phyloP scores from a whole-genome alignment of 2,329 filamentous ascomycete species.

The Aspergillus puulaauensis region DNA sequence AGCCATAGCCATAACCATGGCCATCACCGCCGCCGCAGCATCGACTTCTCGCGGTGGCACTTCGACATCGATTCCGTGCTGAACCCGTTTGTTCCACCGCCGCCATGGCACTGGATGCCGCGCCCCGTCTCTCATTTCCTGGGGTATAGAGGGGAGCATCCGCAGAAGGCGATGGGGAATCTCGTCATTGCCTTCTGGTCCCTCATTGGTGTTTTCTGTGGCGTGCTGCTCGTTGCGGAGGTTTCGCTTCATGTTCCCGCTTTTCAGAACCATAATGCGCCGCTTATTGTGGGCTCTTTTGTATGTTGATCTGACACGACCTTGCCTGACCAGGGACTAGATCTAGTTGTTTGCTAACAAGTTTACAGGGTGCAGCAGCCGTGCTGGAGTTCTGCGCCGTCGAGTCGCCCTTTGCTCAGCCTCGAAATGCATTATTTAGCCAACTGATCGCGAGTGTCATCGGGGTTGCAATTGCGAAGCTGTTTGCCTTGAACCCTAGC shows the following conservation, averaged over 20 bases:
- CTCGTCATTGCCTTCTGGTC: conserved; percentile 62
- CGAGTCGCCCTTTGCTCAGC: conserved; percentile 70
- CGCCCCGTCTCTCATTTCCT: conserved; percentile 66
- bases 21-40: conserved; percentile 3
- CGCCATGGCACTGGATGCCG: conserved; percentile 65
- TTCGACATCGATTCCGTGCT: conserved; percentile 77
- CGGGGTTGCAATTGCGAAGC: conserved; percentile 63
- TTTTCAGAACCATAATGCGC: conserved; percentile 54
- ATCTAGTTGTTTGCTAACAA: conserved; percentile 4
- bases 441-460: conserved; percentile 63
- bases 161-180: conserved; percentile 52
- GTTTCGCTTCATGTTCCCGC: conserved; percentile 56
- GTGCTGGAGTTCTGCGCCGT: conserved; percentile 74
- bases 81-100: conserved; percentile 67
- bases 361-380: conserved; percentile 66
- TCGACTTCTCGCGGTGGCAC: conserved; percentile 40
- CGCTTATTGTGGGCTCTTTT: conserved; percentile 68
- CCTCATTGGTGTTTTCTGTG: conserved; percentile 63
- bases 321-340: not conserved
- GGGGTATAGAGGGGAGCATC: conserved; percentile 53
- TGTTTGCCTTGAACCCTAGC: conserved; percentile 56
- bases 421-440: conserved; percentile 67
- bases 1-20: not conserved
- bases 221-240: conserved; percentile 60
- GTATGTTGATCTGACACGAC: conserved; percentile 47